Percentiles rank a stretch among this genome's conserved stretches.
phyloP scores from a whole-genome alignment of 192 early-diverging fungal genomes.

The Umbelopsis sp. region DNA sequence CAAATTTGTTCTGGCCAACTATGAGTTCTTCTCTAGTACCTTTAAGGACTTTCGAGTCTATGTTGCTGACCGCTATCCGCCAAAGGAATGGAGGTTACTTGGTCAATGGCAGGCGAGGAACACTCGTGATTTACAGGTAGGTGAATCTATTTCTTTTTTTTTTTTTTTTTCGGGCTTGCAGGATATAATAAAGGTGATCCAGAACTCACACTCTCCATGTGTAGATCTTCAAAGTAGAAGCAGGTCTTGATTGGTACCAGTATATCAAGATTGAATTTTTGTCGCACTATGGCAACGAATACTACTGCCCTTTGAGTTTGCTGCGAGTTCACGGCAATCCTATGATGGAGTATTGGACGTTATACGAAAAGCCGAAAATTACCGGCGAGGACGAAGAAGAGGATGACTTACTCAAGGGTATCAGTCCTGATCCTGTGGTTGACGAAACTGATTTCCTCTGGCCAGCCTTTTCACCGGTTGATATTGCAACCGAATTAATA shows the following conservation, averaged over 20 bases:
- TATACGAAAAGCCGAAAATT: constrained; percentile 48
- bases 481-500: neutral
- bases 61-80: constrained; percentile 70
- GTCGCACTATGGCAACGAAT: constrained; percentile 87
- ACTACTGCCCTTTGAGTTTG: constrained; percentile 90
- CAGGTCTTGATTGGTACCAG: constrained; percentile 77
- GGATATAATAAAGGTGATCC: neutral
- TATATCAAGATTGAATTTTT: constrained; percentile 90
- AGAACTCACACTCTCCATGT: neutral
- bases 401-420: constrained; percentile 22
- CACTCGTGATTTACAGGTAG: constrained; percentile 81
- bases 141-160: neutral
- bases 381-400: constrained; percentile 43
- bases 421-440: constrained; percentile 8
- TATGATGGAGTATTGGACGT: constrained; percentile 85
- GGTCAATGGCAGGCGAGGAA: constrained; percentile 87
- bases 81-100: constrained; percentile 71
- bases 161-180: too few species aligned
- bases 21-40: constrained; percentile 95
- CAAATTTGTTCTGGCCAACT: constrained; percentile 88
- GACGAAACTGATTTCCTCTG: constrained; percentile 26
- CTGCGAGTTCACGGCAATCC: constrained; percentile 90
- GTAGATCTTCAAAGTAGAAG: constrained; percentile 80
- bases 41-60: constrained; percentile 87
- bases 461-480: constrained; percentile 22